Percentiles rank a stretch among this genome's conserved stretches.
These are phyloP conservation scores for Chlorella sorokiniana DNA, from an alignment of 139 green algal genomes.

Conservation along the genomic window DNA sequence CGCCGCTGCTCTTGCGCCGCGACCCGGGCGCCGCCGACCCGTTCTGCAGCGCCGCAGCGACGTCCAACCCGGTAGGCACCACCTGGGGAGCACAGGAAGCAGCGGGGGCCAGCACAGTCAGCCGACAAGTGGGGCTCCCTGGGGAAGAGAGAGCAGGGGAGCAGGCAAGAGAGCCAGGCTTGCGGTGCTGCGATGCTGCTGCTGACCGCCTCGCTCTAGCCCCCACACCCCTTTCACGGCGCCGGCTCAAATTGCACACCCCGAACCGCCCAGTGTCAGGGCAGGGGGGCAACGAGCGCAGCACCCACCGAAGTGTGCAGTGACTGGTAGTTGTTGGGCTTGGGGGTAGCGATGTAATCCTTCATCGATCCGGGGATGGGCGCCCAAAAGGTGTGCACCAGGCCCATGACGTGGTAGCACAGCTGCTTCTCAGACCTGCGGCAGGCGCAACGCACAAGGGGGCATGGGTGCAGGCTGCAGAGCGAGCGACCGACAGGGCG, in stretches of 20 bases:
- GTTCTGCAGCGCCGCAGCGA: slow-evolving; percentile 2
- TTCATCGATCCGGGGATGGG: slow-evolving; percentile 81
- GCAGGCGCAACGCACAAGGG: too few species aligned
- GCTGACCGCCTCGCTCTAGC: too few species aligned
- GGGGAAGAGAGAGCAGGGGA: too few species aligned
- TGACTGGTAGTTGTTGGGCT: slow-evolving; percentile 81
- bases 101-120: neutral
- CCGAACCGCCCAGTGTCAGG: too few species aligned
- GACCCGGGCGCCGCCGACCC: neutral
- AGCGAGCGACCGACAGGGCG: too few species aligned
- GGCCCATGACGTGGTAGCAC: slow-evolving; percentile 63
- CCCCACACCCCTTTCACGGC: too few species aligned
- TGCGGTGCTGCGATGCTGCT: too few species aligned
- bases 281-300: neutral
- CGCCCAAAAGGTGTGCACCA: slow-evolving; percentile 81
- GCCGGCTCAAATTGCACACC: too few species aligned
- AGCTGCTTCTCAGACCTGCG: slow-evolving; percentile 24
- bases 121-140: too few species aligned
- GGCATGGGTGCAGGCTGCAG: neutral
- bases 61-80: slow-evolving; percentile 39
- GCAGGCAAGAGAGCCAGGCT: too few species aligned
- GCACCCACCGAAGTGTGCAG: slow-evolving; percentile 80
- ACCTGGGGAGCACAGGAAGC: slow-evolving; percentile 18
- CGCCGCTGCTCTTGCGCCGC: neutral
- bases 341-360: slow-evolving; percentile 92